Base-by-base conservation (phyloP, 129 eudicot species). In the Kitagawia praeruptora region DNA sequence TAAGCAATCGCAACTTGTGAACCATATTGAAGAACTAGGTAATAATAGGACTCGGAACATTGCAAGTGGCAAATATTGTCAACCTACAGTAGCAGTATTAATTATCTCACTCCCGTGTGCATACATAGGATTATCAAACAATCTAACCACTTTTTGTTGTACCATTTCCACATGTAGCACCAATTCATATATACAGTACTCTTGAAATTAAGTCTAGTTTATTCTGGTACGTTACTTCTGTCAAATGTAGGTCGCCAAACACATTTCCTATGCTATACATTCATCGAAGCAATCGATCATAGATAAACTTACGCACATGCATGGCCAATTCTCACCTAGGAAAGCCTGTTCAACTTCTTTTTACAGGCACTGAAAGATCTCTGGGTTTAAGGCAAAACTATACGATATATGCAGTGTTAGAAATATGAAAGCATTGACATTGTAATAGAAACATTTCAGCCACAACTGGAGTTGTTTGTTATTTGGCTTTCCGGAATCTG, bases 281-380 rank as follows among this genome's bases (percentile, higher is more conserved):
- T 18, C 1, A 21, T 2, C 8, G 28, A 71, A 39, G 4, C 15
- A 40, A 14, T 9, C 15, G n/a, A 14, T 25, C 27, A 23, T 5
- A 41, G 10, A 11, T 42, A 37, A 42, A 44, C 40, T 73, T 73
- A 73, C 53, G 45, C 27, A 23, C 76, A 73, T 58, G 67, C 77
- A 73, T 73, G 77, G 54, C 77, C 47, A 21, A 40, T 15, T 73
- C 18, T 23, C 38, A 41, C 54, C 9, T 4, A 73, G 54, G 51
- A 73, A 73, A 41, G 54, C 77, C 28, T 73, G 53, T n/a, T 73
- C 76, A 42, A 42, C 76, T 41, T 38, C 28, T 31, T 42, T 46
- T 42, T 73, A 27, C 76, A 42, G 0, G 10, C 34, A 7, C 31
- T 0, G 3, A 12, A 23, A 10, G 11, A 19, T 31, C 34, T 5